Base-by-base conservation (phyloP, 1,139 yeast species). In the Magnusiomyces magnusii region DNA sequence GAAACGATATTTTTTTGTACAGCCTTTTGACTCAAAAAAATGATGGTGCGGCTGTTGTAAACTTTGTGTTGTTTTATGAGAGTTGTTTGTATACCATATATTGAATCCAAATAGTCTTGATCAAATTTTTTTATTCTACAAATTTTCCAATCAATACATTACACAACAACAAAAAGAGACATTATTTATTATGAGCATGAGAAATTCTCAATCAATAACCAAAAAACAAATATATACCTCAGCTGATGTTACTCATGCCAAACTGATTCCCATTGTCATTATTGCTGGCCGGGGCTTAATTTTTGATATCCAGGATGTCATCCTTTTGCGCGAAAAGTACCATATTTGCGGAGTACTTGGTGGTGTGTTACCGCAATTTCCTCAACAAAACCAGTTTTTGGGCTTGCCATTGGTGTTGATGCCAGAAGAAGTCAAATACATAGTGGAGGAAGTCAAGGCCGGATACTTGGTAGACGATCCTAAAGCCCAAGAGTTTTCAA, bases 331-430 rank as follows among this genome's bases (percentile, higher is more conserved):
- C 27, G 77, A 73, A 55, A 61, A 74, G 25, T 73, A 77, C 52
- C 79, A 80, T 50, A 79, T 93, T 0, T 77, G 85, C 49, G 99
- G 99, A 0, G 82, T 86, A 1, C 76, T 93, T 23, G 75, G 82
- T 1, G 99, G 99, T 17, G 56, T 60, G 0, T 73, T 93, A 47
- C 88, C 97, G 0, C 80, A 83, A 54, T 91, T 92, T 24, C 95
- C 98, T 1, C 99, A 93, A 71, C 99, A 93, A 67, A 92, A 90
- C 68, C 77, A 86, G 49, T 87, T 92, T 68, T 76, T 89, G 57
- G 95, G 97, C 0, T 75, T 92, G 2, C 99, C 99, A 0, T 73
- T 92, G 57, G 82, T 84, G 66, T 75, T 93, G 53, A 80, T 83
- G 74, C 72, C 82, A 0, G 95, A 87, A 72, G 98, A 93, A 66